Base-by-base conservation (phyloP, 2,329 filamentous ascomycete species). In the Stachybotrys chartarum region DNA sequence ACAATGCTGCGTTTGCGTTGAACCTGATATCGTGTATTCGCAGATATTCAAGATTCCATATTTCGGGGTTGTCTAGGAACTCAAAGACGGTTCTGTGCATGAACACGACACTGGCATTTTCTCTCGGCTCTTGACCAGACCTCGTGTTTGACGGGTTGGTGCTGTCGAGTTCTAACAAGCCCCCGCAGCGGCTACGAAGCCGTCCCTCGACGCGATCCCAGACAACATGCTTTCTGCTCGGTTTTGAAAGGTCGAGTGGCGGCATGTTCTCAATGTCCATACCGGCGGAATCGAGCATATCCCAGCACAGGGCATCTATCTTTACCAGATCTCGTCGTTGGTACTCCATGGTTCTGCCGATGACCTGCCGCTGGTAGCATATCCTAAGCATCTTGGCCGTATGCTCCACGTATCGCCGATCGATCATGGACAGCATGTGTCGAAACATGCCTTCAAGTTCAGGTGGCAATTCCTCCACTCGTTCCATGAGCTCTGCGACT, bases 381-480 rank as follows among this genome's bases (percentile, higher is more conserved):
- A 51, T 17, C 7, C 50, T 31, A 7, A 51, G 30, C 50, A 51
- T 51, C 30, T 51, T 51, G 10, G 50, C 50, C 12, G 50, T 17
- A 35, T 51, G 24, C n/a, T 51, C 30, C 12, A 35, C 10, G 31
- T 44, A 49, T n/a, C 45, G 5, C 3, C 17, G 30, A 14, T 53
- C 46, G 7, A 57, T 35, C 30, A 5, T 39, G 7, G 14, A 5
- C 24, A 55, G n/a, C 55, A 57, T 57, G 30, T 55, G 55, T 3
- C 17, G 32, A 31, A 55, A 55, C n/a, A 57, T 46, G 30, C 24
- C 50, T 46, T 57, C 53, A 1, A 57, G 45, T 18, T 57, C 55
- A 4, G 45, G 50, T 12, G 55, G 50, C 11, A 57, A 10, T 11
- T 57, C 55, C 12, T 53, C 30, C 7, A 55, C 53, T 2, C 55